Evolutionary conservation across 345 rosid species (phyloP), one percentile per base, ranked within the genome.

Genomic region (Ceriops tagal): DNA sequence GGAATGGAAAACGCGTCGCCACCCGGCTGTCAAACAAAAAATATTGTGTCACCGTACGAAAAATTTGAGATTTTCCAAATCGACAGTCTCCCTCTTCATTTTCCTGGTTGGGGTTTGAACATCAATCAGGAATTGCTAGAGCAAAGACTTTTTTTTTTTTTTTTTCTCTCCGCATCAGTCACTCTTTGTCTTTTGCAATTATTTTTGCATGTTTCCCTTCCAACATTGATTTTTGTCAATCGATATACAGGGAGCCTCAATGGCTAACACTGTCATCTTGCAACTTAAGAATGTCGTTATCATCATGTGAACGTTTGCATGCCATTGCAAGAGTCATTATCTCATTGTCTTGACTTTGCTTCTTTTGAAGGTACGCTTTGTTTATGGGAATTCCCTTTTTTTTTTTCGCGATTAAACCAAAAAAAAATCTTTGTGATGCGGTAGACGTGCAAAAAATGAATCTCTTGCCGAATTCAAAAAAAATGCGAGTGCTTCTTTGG

Each of bases 11-110:
- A 34, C 68, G 62, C 73, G 55, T 52, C 51, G 8, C 49, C 61
- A 55, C 61, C n/a, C n/a, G 28, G 56, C 62, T 57, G 15, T 15
- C 52, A 63, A 71, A 53, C 68, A n/a, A 71, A 63, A 56, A 56
- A 24, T 34, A 24, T 19, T 31, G 18, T 26, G 8, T 27, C 8
- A 28, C n/a, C 5, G n/a, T 13, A 26, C 18, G n/a, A 46, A 65
- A 57, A 63, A 6, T 55, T 15, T 26, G 74, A 62, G 61, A 20
- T 62, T 26, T 34, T 24, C 58, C 19, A 15, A 43, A 55, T 56
- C 74, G 8, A 19, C 21, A n/a, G 69, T 65, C 64, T 58, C 69
- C 58, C 58, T 65, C 61, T 26, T 58, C 59, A 58, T 47, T 34
- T 34, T 63, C 66, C 52, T 61, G 65, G 61, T 51, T 22, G 58